These are phyloP conservation scores for Exophiala alcalophila DNA, from an alignment of 2,329 filamentous ascomycete species.

Conservation along the genomic window DNA sequence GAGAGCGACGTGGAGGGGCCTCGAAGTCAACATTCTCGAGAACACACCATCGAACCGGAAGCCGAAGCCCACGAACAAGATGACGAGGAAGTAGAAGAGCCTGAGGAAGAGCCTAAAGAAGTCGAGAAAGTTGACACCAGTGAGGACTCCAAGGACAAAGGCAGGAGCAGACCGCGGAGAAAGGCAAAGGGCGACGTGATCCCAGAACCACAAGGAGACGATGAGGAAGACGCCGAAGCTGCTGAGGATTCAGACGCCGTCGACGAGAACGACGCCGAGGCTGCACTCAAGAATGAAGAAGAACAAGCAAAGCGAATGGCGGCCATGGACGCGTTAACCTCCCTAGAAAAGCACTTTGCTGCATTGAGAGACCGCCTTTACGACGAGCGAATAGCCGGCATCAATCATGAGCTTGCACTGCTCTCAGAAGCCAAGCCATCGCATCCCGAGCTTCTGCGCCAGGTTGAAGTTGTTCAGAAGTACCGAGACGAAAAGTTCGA, in stretches of 20 bases:
- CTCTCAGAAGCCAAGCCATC: constrained; percentile 59
- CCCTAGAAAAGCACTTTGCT: constrained; percentile 84
- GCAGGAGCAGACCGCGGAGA: constrained; percentile 43
- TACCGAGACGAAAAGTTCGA: constrained; percentile 76
- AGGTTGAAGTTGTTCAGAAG: constrained; percentile 82
- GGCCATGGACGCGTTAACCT: constrained; percentile 73
- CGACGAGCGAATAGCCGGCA: constrained; percentile 78
- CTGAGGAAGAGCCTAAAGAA: constrained; percentile 37
- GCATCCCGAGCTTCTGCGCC: constrained; percentile 88
- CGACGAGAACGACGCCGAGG: constrained; percentile 43
- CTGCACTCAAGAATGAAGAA: constrained; percentile 51
- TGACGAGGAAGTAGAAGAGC: constrained; percentile 52
- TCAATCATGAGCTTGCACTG: constrained; percentile 66
- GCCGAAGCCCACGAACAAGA: constrained; percentile 35
- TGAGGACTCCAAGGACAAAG: constrained; percentile 49
- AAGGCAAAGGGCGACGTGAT: constrained; percentile 39
- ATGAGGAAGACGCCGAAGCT: constrained; percentile 50
- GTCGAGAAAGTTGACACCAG: constrained; percentile 62
- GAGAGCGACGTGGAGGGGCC: constrained; percentile 30
- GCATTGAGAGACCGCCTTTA: constrained; percentile 77
- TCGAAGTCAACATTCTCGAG: constrained; percentile 32
- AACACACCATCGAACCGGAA: constrained; percentile 34
- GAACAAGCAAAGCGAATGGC: constrained; percentile 69
- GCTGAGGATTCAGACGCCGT: constrained; percentile 48
- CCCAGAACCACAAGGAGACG: constrained; percentile 43